phyloP scores from a whole-genome alignment of 1,284 basidiomycete genomes.

The Rhodotorula sp. region DNA sequence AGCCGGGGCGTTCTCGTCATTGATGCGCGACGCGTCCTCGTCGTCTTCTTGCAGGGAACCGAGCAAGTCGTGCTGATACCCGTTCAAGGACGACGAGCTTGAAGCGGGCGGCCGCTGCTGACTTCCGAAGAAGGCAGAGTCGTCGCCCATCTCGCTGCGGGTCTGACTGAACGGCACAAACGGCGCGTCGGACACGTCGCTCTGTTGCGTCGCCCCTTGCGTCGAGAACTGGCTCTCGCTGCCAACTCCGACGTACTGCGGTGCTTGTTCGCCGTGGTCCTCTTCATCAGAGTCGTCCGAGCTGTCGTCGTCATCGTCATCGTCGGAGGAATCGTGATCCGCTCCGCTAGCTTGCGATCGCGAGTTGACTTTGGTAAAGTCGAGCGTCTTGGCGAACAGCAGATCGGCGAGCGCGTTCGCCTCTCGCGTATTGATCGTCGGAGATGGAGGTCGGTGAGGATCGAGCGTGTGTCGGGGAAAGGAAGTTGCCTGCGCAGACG shows the following conservation, averaged over 20 bases:
- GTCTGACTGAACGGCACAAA: conserved; percentile 39
- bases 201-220: conserved; percentile 21
- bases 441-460: conserved; percentile 58
- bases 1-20: neutral
- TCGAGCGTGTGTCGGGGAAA: conserved; percentile 4
- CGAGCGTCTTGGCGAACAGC: conserved; percentile 45
- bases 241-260: conserved; percentile 6
- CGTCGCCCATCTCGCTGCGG: conserved; percentile 28
- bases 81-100: neutral
- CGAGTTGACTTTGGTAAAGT: conserved; percentile 30
- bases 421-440: conserved; percentile 83
- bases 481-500: neutral
- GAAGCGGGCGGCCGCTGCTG: neutral
- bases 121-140: conserved; percentile 17
- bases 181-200: conserved; percentile 12
- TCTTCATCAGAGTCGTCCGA: conserved; percentile 21
- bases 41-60: conserved; percentile 14
- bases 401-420: conserved; percentile 90
- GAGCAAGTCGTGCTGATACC: neutral
- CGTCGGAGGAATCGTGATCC: conserved; percentile 49
- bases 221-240: conserved; percentile 23
- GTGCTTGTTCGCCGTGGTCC: conserved; percentile 18
- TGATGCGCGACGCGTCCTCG: conserved; percentile 13
- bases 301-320: conserved; percentile 20
- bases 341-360: conserved; percentile 22